These are phyloP conservation scores for Trichomonas vaginalis DNA, from an alignment of 208 protist genomes.

Conservation along the genomic window DNA sequence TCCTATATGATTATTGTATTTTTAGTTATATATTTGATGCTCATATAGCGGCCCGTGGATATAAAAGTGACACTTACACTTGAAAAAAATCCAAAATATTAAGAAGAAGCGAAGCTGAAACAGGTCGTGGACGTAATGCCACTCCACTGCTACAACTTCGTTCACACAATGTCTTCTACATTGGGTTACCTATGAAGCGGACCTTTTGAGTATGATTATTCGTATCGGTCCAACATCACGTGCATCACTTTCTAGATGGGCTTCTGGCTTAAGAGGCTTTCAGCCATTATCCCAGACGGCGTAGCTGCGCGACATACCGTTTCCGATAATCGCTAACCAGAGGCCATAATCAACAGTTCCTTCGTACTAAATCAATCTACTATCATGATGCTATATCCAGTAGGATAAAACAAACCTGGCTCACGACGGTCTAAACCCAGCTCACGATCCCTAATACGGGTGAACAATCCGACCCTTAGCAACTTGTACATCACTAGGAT, in stretches of 20 bases:
- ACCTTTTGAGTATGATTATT: not conserved
- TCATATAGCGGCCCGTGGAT: too few species aligned
- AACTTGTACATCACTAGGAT: constrained; percentile 53
- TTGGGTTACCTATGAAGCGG: not conserved
- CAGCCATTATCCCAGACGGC: constrained; percentile 45
- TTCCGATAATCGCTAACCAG: constrained; percentile 53
- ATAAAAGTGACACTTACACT: too few species aligned
- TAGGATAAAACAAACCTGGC: constrained; percentile 62
- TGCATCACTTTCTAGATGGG: constrained; percentile 36
- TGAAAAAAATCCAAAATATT: constrained; percentile 3
- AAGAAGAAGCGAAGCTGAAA: constrained; percentile 27
- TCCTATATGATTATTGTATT: too few species aligned
- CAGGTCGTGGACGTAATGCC: constrained; percentile 27
- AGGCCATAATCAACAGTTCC: constrained; percentile 44
- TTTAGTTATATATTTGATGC: too few species aligned
- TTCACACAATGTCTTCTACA: constrained; percentile 34
- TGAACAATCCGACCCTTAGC: too few species aligned
- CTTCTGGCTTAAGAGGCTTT: constrained; percentile 52
- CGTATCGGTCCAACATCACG: not conserved
- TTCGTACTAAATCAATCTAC: constrained; percentile 48
- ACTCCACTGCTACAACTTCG: constrained; percentile 34
- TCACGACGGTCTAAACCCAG: constrained; percentile 62
- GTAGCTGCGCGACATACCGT: constrained; percentile 38
- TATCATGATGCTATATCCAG: too few species aligned
- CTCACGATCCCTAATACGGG: constrained; percentile 59